Evolutionary conservation across 2,329 filamentous ascomycete genomes (phyloP).

Genomic region (Pyrenochaeta sp.): DNA sequence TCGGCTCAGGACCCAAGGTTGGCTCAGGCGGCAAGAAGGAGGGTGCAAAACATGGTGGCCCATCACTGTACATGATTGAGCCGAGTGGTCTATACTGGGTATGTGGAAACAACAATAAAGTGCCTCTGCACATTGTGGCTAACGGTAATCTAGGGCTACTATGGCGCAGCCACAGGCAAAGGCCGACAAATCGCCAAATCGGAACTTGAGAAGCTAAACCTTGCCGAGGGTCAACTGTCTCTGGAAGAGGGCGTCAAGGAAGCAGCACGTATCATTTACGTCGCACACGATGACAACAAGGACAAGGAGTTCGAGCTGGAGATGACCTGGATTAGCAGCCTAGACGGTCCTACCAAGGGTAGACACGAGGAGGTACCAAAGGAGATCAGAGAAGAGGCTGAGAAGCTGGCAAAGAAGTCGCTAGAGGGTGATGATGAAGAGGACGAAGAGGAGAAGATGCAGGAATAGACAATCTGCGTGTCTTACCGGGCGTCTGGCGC

Average conservation of each 20-base stretch:
- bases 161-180: conserved; percentile 96
- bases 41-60: conserved; percentile 81
- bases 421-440: conserved; percentile 85
- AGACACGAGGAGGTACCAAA: conserved; percentile 93
- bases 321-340: conserved; percentile 95
- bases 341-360: conserved; percentile 88
- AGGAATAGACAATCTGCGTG: conserved; percentile 68
- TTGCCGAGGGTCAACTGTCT: conserved; percentile 77
- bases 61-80: conserved; percentile 98
- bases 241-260: conserved; percentile 92
- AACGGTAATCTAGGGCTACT: conserved; percentile 73
- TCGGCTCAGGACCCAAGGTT: conserved; percentile 78
- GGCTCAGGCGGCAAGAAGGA: conserved; percentile 85
- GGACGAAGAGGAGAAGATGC: conserved; percentile 90
- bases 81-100: conserved; percentile 95
- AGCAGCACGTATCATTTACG: conserved; percentile 95
- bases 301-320: conserved; percentile 99
- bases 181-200: conserved; percentile 96
- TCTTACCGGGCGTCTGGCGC: conserved; percentile 26
- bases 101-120: conserved; percentile 30
- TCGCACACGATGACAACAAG: conserved; percentile 98
- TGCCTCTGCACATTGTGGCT: background rate
- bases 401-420: conserved; percentile 89
- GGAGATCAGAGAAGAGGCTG: conserved; percentile 88
- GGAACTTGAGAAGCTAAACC: conserved; percentile 96